Base-by-base conservation (phyloP, 495 filamentous ascomycete species). In the Aspergillus kassunensis region DNA sequence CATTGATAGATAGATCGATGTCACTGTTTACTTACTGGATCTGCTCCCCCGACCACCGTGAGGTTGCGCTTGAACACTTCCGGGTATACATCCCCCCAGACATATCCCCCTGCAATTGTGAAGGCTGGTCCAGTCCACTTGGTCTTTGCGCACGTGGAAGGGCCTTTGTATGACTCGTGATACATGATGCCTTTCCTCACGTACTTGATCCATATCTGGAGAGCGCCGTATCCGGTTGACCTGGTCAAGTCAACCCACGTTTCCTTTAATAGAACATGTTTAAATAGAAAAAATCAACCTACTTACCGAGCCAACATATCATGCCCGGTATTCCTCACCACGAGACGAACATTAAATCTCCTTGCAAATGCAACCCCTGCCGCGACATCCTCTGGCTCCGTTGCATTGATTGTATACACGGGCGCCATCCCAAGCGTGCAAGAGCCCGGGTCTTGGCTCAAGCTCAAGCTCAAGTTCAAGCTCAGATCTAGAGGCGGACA, bases 291-390 rank as follows among this genome's bases (percentile, higher is more conserved):
- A 24, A 80, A 53, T 4, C 16, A 75, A 57, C 77, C 67, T 19
- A 76, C 56, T 25, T 69, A 62, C 9, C 77, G 72, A 53, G 67
- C 6, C 5, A 39, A 16, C 74, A 58, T 49, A 33, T 76, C 65
- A 57, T 69, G 62, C 1, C 82, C 83, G 0, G 81, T 85, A 55
- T 84, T 84, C 31, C 76, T 80, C 16, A 86, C 69, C 10, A 83
- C 69, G 10, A 86, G 56, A 5, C 81, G 73, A 16, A 86, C 58
- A 55, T 79, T 82, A 43, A 79, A 68, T 18, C 75, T 46, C 12
- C 68, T 61, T 0, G 80, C 80, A 50, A 76, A 82, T 30, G 68
- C 63, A 41, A 82, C 59, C 6, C 59, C 65, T 13, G 49, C 56
- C 1, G 55, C 50, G 4, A 70, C 37, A 33, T 73, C 59, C 4